phyloP scores from a whole-genome alignment of 345 rosid species.

The Brassica rapa region DNA sequence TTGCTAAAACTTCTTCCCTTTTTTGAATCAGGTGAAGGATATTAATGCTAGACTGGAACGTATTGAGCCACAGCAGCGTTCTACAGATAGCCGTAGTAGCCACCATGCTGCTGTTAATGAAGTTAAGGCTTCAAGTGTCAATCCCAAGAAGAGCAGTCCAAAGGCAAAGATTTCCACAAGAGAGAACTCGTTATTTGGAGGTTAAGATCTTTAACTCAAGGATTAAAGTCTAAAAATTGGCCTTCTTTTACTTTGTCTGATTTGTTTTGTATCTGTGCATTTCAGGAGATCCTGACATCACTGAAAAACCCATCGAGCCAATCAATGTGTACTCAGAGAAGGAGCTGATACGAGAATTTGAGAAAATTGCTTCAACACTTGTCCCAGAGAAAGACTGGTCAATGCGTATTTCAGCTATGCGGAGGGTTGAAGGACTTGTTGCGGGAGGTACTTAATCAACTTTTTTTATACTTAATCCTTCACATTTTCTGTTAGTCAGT shows the following conservation, averaged over 20 bases:
- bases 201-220: conserved; percentile 44
- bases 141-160: conserved; percentile 87
- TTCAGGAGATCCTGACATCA: conserved; percentile 74
- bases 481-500: conserved; percentile 20
- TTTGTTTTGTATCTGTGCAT: conserved; percentile 28
- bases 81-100: conserved; percentile 59
- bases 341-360: conserved; percentile 91
- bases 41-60: conserved; percentile 94
- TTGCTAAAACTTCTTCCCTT: conserved; percentile 4
- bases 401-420: conserved; percentile 94
- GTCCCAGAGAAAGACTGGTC: conserved; percentile 99
- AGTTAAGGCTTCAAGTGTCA: conserved; percentile 57
- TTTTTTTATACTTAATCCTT: neutral
- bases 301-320: conserved; percentile 84
- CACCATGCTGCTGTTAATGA: conserved; percentile 60
- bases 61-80: conserved; percentile 73
- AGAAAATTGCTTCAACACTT: conserved; percentile 79
- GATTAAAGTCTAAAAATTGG: conserved; percentile 3
- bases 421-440: conserved; percentile 96
- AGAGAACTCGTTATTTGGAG: conserved; percentile 90
- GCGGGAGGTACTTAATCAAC: conserved; percentile 66
- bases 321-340: conserved; percentile 90
- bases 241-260: conserved; percentile 8
- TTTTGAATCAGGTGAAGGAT: conserved; percentile 76
- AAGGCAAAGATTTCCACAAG: conserved; percentile 74